phyloP scores from a whole-genome alignment of 2,329 filamentous ascomycete species.

The Arthroderma uncinatum region DNA sequence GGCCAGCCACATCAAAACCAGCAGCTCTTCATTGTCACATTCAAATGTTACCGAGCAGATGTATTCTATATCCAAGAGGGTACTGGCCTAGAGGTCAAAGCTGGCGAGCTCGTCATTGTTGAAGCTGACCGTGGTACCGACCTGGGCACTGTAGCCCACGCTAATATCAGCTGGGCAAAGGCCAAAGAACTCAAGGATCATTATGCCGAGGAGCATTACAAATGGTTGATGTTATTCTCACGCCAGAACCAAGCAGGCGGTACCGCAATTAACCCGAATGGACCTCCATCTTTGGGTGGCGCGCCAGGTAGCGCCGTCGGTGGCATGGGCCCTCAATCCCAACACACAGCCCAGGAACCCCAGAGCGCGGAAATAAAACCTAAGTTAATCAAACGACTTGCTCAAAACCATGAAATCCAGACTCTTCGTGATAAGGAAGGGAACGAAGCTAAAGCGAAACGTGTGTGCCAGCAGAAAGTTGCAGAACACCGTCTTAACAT shows the following conservation, averaged over 20 bases:
- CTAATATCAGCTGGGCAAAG: conserved; percentile 75
- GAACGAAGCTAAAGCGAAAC: conserved; percentile 93
- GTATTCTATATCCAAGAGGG: conserved; percentile 96
- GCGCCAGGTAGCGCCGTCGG: conserved; percentile 61
- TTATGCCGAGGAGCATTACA: conserved; percentile 90
- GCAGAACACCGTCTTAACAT: conserved; percentile 89
- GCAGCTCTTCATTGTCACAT: conserved; percentile 73
- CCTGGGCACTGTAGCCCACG: conserved; percentile 79
- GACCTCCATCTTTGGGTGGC: conserved; percentile 53
- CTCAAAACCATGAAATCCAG: conserved; percentile 81
- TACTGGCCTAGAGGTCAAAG: conserved; percentile 79
- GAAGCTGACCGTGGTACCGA: conserved; percentile 95
- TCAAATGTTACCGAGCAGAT: conserved; percentile 91
- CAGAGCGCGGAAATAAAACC: conserved; percentile 71
- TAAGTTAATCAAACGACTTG: conserved; percentile 91
- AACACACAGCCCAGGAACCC: conserved; percentile 62
- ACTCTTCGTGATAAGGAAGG: conserved; percentile 89
- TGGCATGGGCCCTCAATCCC: conserved; percentile 63
- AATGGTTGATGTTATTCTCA: conserved; percentile 98
- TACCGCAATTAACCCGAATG: conserved; percentile 34
- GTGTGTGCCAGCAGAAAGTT: conserved; percentile 93
- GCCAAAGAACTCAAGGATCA: conserved; percentile 85
- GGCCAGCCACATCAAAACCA: conserved; percentile 33
- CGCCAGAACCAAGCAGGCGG: conserved; percentile 49
- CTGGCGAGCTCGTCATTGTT: conserved; percentile 89